A percentile compares a stretch with the other conserved stretches of the same genome.
Conservation (phyloP, 441 rosid species). For the Theobroma grandiflorum region DNA sequence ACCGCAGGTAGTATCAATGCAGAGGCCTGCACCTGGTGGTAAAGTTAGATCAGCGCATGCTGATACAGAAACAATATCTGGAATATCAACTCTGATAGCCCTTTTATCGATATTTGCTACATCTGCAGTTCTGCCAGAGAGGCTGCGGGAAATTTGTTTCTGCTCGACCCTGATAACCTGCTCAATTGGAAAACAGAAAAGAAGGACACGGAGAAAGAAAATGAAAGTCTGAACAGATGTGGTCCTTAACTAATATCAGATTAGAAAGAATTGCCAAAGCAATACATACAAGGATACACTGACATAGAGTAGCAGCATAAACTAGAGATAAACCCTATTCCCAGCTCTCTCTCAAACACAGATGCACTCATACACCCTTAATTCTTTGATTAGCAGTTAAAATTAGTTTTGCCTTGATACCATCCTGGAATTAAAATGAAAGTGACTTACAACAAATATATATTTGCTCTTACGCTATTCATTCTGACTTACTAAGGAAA, state of each 20-base stretch:
- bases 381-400: neutral
- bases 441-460: neutral
- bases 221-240: neutral
- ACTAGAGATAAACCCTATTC: neutral
- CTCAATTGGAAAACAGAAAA: slow-evolving; percentile 6
- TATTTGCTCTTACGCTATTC: slow-evolving; percentile 1
- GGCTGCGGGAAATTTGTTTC: slow-evolving; percentile 62
- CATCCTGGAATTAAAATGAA: slow-evolving; percentile 2
- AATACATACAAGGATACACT: neutral
- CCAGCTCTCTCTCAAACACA: neutral
- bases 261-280: neutral
- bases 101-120: slow-evolving; percentile 54
- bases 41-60: slow-evolving; percentile 92
- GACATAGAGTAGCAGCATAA: neutral
- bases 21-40: slow-evolving; percentile 97
- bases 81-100: slow-evolving; percentile 72
- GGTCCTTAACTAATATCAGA: neutral
- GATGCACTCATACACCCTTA: neutral
- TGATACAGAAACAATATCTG: slow-evolving; percentile 84
- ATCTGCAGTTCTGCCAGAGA: slow-evolving; percentile 64
- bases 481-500: neutral
- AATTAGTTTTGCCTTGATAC: neutral
- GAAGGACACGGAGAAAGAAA: slow-evolving; percentile 13
- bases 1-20: slow-evolving; percentile 79
- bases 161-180: slow-evolving; percentile 67